Evolutionary conservation across 139 green algal species (phyloP), one percentile per base, ranked within the genome.

Genomic region (Picochlorum sp.): DNA sequence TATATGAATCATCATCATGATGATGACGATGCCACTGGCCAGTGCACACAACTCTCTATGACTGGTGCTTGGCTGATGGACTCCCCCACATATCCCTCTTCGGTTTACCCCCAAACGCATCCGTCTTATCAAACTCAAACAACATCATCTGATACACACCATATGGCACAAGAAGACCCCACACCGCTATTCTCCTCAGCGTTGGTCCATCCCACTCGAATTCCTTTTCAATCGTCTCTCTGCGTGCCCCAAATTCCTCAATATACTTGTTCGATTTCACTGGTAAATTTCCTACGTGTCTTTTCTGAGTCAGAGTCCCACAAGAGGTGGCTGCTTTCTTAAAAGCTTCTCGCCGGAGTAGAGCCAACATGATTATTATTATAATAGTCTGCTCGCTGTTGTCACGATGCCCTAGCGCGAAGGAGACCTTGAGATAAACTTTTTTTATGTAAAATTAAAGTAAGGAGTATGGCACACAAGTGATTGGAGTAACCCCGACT

Each of bases 191-290:
- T 45, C 41, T 66, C 26, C 45, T 68, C 57, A 77, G 57, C 9
- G 64, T 72, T 26, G 51, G 61, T 20, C 55, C 41, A 60, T 75
- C 67, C 57, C 67, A 82, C 30, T 38, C 57, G 45, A 73, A 83
- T 26, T 72, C 75, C 2, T 68, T 45, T 65, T 84, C 77, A 6
- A 84, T 51, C 30, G 77, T 72, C 67, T 84, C 77, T 16, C 77
- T 55, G n/a, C 49, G 52, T 13, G 61, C 61, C n/a, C 57, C 75
- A 70, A 70, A 78, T 7, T 74, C 71, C 51, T 84, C 77, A 9
- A 84, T 49, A 28, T 63, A 80, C 41, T 83, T 83, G 67, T 84
- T 83, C 9, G 75, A 54, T 59, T 83, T 83, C 41, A 73, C 71
- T 7, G 77, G 77, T 50, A 84, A 47, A 44, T 84, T 66, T 28